A percentile compares a stretch with the other conserved stretches of the same genome.
Evolutionary conservation across 2,329 filamentous ascomycete genomes (phyloP).

Genomic region (Blastomyces silverae): DNA sequence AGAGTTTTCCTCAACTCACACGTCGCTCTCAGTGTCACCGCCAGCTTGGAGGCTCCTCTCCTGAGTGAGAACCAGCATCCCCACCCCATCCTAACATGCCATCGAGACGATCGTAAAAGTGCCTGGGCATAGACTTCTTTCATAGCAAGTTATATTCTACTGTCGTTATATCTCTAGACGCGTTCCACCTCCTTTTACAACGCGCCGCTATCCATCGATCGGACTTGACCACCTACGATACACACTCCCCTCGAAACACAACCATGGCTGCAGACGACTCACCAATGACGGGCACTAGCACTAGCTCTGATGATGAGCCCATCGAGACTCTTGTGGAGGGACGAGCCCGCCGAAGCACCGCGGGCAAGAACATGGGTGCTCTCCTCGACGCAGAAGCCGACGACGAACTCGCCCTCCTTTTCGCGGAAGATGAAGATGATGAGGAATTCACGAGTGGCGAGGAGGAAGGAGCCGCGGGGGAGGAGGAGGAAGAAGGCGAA

Average conservation of each 20-base stretch:
- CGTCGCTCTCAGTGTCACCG: background rate
- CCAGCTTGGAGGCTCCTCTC: background rate
- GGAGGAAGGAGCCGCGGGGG: slow-evolving; percentile 55
- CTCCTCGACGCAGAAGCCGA: slow-evolving; percentile 69
- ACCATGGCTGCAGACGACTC: slow-evolving; percentile 1
- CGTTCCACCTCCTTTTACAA: background rate
- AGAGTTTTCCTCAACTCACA: background rate
- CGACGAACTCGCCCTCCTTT: slow-evolving; percentile 63
- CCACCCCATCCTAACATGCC: background rate
- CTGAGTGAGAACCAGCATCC: background rate
- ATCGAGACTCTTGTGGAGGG: slow-evolving; percentile 59
- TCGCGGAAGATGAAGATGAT: slow-evolving; percentile 65
- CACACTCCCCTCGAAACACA: background rate
- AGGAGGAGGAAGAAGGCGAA: slow-evolving; percentile 36
- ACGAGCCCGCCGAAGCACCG: slow-evolving; percentile 69
- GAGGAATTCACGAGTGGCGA: slow-evolving; percentile 37
- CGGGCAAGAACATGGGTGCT: slow-evolving; percentile 74
- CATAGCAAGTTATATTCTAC: background rate
- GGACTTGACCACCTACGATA: background rate
- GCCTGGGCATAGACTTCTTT: background rate
- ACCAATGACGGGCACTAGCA: background rate
- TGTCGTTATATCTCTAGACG: background rate
- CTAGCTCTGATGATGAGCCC: slow-evolving; percentile 2
- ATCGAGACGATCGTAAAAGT: background rate
- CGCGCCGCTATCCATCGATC: background rate